phyloP scores from a whole-genome alignment of 768 basidiomycete genomes.

The Filobasidium floriforme region DNA sequence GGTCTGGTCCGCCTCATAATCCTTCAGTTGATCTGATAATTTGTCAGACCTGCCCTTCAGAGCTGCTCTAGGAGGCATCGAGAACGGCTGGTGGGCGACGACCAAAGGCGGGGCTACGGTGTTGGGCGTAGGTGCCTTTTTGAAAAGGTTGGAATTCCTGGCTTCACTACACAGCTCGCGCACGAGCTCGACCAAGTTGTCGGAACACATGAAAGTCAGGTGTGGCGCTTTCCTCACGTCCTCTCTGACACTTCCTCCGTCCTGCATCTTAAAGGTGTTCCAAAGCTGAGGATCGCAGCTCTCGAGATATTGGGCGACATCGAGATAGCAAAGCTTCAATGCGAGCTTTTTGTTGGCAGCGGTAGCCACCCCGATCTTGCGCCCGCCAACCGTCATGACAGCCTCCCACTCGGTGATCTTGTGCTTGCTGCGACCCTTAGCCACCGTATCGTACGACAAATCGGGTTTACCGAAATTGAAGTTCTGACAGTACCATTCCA shows the following conservation, averaged over 20 bases:
- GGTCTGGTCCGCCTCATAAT: slow-evolving; percentile 53
- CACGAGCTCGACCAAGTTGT: slow-evolving; percentile 61
- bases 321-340: slow-evolving; percentile 66
- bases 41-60: slow-evolving; percentile 55
- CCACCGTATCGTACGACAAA: slow-evolving; percentile 50
- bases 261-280: slow-evolving; percentile 51
- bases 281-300: slow-evolving; percentile 73
- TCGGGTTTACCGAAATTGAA: slow-evolving; percentile 69
- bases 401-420: slow-evolving; percentile 28
- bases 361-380: slow-evolving; percentile 72
- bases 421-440: slow-evolving; percentile 17
- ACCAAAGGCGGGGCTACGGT: neutral
- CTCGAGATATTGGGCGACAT: slow-evolving; percentile 79
- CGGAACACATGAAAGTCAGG: slow-evolving; percentile 60
- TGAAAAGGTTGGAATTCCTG: slow-evolving; percentile 58
- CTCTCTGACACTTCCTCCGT: slow-evolving; percentile 26
- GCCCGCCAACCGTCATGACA: slow-evolving; percentile 55
- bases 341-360: slow-evolving; percentile 65
- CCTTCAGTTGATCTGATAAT: slow-evolving; percentile 53
- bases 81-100: slow-evolving; percentile 54
- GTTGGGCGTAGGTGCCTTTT: slow-evolving; percentile 46
- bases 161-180: slow-evolving; percentile 64
- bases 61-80: slow-evolving; percentile 18
- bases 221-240: slow-evolving; percentile 66
- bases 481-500: slow-evolving; percentile 86